Conservation (phyloP, 2,329 filamentous ascomycete genomes). For the Aspergillus cejpii region DNA sequence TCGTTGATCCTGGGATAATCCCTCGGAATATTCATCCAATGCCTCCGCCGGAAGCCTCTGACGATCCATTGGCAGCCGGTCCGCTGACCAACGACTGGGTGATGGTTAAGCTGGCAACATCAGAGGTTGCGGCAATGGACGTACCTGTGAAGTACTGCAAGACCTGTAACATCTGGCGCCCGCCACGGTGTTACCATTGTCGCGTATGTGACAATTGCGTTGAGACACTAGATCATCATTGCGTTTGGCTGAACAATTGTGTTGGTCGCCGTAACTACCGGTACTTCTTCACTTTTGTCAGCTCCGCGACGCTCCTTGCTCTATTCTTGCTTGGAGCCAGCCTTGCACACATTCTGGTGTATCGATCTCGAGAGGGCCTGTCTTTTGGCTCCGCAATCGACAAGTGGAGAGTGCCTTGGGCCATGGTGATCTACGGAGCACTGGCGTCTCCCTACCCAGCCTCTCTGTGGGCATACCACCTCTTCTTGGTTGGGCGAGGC, state of each 20-base stretch:
- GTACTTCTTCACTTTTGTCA: constrained; percentile 91
- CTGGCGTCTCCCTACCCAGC: constrained; percentile 72
- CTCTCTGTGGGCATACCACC: constrained; percentile 77
- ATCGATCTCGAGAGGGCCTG: constrained; percentile 56
- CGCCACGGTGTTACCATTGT: constrained; percentile 91
- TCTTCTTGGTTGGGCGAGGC: constrained; percentile 82
- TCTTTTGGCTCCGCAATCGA: constrained; percentile 63
- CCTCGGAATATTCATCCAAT: constrained; percentile 88
- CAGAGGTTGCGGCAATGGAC: constrained; percentile 80
- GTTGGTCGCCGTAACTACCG: constrained; percentile 95
- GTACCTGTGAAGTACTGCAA: constrained; percentile 98
- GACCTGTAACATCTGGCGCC: constrained; percentile 95
- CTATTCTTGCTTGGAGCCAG: constrained; percentile 70
- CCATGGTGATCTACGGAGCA: constrained; percentile 77
- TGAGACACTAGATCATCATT: constrained; percentile 96
- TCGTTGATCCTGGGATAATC: constrained; percentile 86
- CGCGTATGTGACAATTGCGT: constrained; percentile 95
- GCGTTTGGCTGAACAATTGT: constrained; percentile 98
- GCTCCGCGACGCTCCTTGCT: constrained; percentile 66
- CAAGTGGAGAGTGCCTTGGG: constrained; percentile 72
- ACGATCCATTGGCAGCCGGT: constrained; percentile 73
- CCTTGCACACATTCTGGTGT: constrained; percentile 72
- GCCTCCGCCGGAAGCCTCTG: constrained; percentile 65
- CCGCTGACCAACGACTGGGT: constrained; percentile 92
- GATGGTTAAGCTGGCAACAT: constrained; percentile 73